A percentile compares a stretch with the other conserved stretches of the same genome.
Evolutionary conservation across 2,329 filamentous ascomycete genomes (phyloP).

Genomic region (Hymenoscyphus albidus): DNA sequence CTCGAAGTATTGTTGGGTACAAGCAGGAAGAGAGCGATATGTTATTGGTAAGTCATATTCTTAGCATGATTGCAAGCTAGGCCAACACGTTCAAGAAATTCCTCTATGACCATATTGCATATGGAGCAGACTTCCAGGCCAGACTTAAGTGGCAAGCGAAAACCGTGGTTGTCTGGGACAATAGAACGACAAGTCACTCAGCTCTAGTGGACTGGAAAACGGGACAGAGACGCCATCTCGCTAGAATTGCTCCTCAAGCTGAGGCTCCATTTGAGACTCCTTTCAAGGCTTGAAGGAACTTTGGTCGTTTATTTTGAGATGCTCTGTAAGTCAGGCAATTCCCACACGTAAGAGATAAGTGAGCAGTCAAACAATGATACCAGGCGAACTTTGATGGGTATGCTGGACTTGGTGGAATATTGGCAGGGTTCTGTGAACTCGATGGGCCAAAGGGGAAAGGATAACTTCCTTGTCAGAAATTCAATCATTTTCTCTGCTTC

Average conservation of each 20-base stretch:
- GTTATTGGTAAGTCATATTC: conserved; percentile 44
- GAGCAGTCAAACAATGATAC: no score
- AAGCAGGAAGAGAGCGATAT: conserved; percentile 85
- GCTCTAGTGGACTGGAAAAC: conserved; percentile 79
- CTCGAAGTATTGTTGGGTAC: conserved; percentile 72
- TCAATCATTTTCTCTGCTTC: no score
- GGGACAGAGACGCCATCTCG: conserved; percentile 73
- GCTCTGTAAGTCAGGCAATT: not conserved
- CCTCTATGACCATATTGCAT: conserved; percentile 70
- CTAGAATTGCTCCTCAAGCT: conserved; percentile 78
- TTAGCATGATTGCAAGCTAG: conserved; percentile 42
- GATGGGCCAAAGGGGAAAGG: no score
- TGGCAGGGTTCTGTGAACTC: no score
- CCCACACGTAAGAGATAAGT: no score
- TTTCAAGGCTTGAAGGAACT: conserved; percentile 33
- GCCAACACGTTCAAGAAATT: conserved; percentile 69
- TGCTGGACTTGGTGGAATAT: not conserved
- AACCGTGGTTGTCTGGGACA: conserved; percentile 88
- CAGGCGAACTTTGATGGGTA: not conserved
- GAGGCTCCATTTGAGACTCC: conserved; percentile 73
- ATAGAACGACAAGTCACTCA: conserved; percentile 73
- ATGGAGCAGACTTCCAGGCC: conserved; percentile 68
- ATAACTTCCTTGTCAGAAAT: no score
- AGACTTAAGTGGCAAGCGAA: conserved; percentile 73
- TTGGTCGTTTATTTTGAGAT: not conserved